phyloP scores from a whole-genome alignment of 441 rosid genomes.

The Hura crepitans region DNA sequence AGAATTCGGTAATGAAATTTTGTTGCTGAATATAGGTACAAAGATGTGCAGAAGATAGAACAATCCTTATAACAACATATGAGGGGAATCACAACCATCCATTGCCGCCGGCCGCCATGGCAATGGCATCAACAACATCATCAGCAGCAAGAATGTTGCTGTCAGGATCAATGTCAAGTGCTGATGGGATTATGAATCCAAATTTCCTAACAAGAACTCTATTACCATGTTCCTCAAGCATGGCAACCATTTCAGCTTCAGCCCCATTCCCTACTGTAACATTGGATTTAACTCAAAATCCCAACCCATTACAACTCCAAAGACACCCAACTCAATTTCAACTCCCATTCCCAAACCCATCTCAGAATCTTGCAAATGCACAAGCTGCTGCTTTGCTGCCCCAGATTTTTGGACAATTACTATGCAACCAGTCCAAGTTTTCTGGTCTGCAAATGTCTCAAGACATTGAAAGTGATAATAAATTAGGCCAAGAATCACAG shows the following conservation, averaged over 20 bases:
- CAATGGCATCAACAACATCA: slow-evolving; percentile 89
- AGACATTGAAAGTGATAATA: slow-evolving; percentile 28
- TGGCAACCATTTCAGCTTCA: slow-evolving; percentile 69
- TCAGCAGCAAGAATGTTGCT: slow-evolving; percentile 81
- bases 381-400: slow-evolving; percentile 36
- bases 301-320: slow-evolving; percentile 50
- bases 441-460: slow-evolving; percentile 62
- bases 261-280: slow-evolving; percentile 77
- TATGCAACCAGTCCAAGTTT: slow-evolving; percentile 53
- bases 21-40: slow-evolving; percentile 52
- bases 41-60: slow-evolving; percentile 83
- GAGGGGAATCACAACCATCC: slow-evolving; percentile 97
- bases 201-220: slow-evolving; percentile 66
- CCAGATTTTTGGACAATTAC: slow-evolving; percentile 50
- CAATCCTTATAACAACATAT: slow-evolving; percentile 75
- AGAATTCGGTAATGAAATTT: background rate
- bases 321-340: slow-evolving; percentile 39
- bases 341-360: slow-evolving; percentile 38
- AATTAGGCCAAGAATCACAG: slow-evolving; percentile 28
- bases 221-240: slow-evolving; percentile 65
- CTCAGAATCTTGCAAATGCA: slow-evolving; percentile 26
- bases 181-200: slow-evolving; percentile 69
- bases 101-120: slow-evolving; percentile 74
- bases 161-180: slow-evolving; percentile 87
- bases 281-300: slow-evolving; percentile 63